Evolutionary conservation across 495 filamentous ascomycete genomes (phyloP), one percentile per base, ranked within the genome.

Genomic region (Lophiostoma macrostomum): DNA sequence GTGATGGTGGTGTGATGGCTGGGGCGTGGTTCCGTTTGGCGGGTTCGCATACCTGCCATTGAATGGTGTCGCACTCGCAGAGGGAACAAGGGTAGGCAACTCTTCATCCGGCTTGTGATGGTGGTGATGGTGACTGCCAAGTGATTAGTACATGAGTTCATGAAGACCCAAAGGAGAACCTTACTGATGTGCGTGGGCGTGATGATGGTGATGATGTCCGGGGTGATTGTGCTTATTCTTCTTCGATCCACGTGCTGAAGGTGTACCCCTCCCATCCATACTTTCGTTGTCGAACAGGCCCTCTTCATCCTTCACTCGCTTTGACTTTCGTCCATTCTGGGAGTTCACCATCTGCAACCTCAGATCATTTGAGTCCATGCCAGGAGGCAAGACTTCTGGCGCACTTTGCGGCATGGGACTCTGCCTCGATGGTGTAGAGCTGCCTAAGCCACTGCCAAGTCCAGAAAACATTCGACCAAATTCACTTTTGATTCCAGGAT

Each of bases 381-480:
- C 37, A 27, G 52, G 39, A 16, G 57, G 41, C 12, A 44, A 14
- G 5, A 27, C 24, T 16, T 63, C 60, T 24, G 34, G 39, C 28
- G 45, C 47, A 32, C 29, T 48, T 27, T 63, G 60, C 11, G 64
- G 64, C 49, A 64, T 51, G 10, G 82, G 82, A 57, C 80, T 84
- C 12, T 74, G 57, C 16, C 71, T 72, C 41, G 80, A 75, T 0
- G 82, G 79, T 4, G 81, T 83, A 1, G 76, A 74, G 5, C 70
- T 72, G 24, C 87, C 83, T 5, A 91, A 83, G 34, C 90, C 90
- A 68, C 85, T 91, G 31, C 90, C 90, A 60, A 96, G 86, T 16
- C 90, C 90, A 3, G 87, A 86, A 70, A 95, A 96, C 73, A 95
- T 91, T 25, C 87, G 80, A 7, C 89, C 89, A 64, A 95, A 86